These are phyloP conservation scores for Gossypium schwendimanii DNA, from an alignment of 441 rosid genomes.

Conservation along the genomic window DNA sequence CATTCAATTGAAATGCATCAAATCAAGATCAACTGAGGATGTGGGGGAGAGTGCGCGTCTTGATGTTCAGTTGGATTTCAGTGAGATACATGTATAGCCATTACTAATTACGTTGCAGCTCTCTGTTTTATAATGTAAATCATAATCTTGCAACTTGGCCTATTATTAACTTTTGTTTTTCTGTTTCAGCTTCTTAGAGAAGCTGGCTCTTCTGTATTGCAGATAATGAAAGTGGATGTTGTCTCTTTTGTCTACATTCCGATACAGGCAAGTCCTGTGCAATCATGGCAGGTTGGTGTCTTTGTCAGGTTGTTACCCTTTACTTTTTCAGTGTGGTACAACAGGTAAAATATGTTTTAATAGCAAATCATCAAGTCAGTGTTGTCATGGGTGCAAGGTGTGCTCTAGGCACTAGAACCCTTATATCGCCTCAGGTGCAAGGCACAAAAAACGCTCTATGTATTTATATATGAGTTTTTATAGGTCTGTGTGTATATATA, in stretches of 20 bases:
- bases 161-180: conserved; percentile 21
- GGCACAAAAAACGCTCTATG: background rate
- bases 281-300: conserved; percentile 14
- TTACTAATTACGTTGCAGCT: conserved; percentile 21
- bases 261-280: conserved; percentile 51
- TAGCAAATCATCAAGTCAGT: background rate
- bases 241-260: conserved; percentile 76
- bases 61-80: conserved; percentile 80
- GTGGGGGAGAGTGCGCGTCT: conserved; percentile 84
- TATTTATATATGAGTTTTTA: background rate
- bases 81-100: conserved; percentile 87
- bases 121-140: conserved; percentile 20
- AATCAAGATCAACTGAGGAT: conserved; percentile 76
- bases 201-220: conserved; percentile 69
- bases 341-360: conserved; percentile 1
- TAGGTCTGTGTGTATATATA: background rate
- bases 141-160: conserved; percentile 14
- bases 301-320: conserved; percentile 8
- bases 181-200: conserved; percentile 81
- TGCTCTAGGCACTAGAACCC: too few relatives aligned
- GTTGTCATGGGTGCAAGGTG: background rate
- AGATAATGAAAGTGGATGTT: conserved; percentile 83
- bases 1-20: conserved; percentile 62
- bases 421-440: background rate
- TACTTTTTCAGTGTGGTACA: background rate